These are phyloP conservation scores for Chytridium lagenaria DNA, from an alignment of 371 early-diverging fungal species.

Conservation along the genomic window DNA sequence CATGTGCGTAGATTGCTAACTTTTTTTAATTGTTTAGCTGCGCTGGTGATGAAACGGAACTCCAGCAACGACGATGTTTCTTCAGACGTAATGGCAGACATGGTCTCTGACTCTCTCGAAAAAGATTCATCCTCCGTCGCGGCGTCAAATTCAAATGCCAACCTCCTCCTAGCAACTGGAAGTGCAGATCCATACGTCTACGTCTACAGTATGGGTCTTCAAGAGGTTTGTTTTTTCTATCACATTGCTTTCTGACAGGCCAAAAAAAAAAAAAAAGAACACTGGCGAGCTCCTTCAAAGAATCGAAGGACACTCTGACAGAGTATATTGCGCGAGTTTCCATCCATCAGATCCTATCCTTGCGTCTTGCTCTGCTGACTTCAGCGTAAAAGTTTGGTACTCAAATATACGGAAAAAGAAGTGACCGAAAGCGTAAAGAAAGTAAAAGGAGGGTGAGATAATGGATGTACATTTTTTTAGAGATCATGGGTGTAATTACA, in stretches of 20 bases:
- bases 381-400: slow-evolving; percentile 80
- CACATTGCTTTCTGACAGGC: slow-evolving; percentile 21
- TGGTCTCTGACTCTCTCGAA: slow-evolving; percentile 1
- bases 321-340: slow-evolving; percentile 84
- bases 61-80: slow-evolving; percentile 26
- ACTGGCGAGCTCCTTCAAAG: slow-evolving; percentile 76
- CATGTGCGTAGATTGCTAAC: background rate
- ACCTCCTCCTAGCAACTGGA: slow-evolving; percentile 70
- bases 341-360: slow-evolving; percentile 83
- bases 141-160: slow-evolving; percentile 4
- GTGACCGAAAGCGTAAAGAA: background rate
- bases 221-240: slow-evolving; percentile 54
- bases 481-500: too few relatives aligned
- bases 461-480: too few relatives aligned
- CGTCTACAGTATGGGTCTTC: slow-evolving; percentile 72
- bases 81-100: slow-evolving; percentile 1
- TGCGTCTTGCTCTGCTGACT: slow-evolving; percentile 84
- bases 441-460: too few relatives aligned
- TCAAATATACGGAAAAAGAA: slow-evolving; percentile 29
- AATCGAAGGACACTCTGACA: slow-evolving; percentile 84
- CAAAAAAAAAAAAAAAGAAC: slow-evolving; percentile 50
- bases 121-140: background rate
- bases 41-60: slow-evolving; percentile 8
- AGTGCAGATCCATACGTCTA: slow-evolving; percentile 87
- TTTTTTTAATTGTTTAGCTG: background rate